phyloP scores from a whole-genome alignment of 2,329 filamentous ascomycete species.

The Dactylellina cionopaga region DNA sequence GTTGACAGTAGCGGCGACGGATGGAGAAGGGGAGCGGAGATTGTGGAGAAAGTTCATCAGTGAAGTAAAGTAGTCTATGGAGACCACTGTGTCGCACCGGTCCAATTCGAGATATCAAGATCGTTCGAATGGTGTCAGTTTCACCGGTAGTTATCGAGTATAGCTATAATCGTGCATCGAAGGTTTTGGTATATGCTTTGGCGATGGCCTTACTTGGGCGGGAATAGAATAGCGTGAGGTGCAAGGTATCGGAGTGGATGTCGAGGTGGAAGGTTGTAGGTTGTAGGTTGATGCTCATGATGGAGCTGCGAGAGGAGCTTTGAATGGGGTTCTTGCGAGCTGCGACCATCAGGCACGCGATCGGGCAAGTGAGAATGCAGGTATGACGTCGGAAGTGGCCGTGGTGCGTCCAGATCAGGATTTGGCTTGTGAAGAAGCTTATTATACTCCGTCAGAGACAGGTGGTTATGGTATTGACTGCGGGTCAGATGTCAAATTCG shows the following conservation, averaged over 20 bases:
- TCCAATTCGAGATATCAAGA: neutral
- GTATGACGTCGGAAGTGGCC: constrained; percentile 44
- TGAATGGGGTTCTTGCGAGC: constrained; percentile 4
- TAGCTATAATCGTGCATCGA: neutral
- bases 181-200: constrained; percentile 1
- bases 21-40: constrained; percentile 42
- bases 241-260: neutral
- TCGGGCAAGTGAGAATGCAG: constrained; percentile 9
- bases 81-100: constrained; percentile 18
- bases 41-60: constrained; percentile 49
- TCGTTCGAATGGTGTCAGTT: neutral
- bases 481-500: constrained; percentile 29
- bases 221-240: too few species aligned
- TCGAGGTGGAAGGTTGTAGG: neutral
- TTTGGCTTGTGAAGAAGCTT: constrained; percentile 45
- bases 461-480: neutral
- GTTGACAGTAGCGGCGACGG: constrained; percentile 46
- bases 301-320: constrained; percentile 11
- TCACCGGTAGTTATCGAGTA: neutral
- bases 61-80: constrained; percentile 1
- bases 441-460: too few species aligned
- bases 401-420: neutral
- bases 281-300: constrained; percentile 28
- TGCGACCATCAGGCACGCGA: constrained; percentile 34
- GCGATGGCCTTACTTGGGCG: constrained; percentile 24